These are phyloP conservation scores for Physcomitrellopsis africana DNA, from an alignment of 225 moss, liverwort and hornwort species.

Conservation along the genomic window DNA sequence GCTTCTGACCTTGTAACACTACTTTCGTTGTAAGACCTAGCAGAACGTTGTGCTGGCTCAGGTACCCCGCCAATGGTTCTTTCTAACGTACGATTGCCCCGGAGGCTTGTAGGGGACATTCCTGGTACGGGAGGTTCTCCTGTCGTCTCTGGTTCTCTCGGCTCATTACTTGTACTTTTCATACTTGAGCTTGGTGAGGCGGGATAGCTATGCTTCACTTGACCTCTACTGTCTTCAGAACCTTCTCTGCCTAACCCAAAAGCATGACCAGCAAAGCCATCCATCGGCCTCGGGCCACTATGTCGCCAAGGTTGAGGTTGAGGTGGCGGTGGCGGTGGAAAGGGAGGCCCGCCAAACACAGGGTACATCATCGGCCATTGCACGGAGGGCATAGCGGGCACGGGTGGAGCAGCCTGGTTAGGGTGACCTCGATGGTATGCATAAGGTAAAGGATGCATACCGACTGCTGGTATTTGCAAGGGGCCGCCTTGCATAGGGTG, in stretches of 20 bases:
- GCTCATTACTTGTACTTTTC: constrained; percentile 21
- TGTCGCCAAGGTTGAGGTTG: constrained; percentile 27
- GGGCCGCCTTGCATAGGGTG: constrained; percentile 21
- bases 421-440: constrained; percentile 32
- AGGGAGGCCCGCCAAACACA: constrained; percentile 32
- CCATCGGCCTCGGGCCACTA: constrained; percentile 9
- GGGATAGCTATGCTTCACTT: constrained; percentile 13
- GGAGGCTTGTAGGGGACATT: constrained; percentile 38
- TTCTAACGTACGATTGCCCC: constrained; percentile 18
- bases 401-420: constrained; percentile 22
- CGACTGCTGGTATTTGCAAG: constrained; percentile 21
- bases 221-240: constrained; percentile 23
- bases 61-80: constrained; percentile 1
- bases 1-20: constrained; percentile 5
- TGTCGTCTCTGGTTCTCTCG: constrained; percentile 28
- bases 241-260: neutral
- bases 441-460: constrained; percentile 31
- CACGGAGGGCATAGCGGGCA: constrained; percentile 17
- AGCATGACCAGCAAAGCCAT: constrained; percentile 21
- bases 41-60: constrained; percentile 10
- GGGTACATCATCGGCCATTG: constrained; percentile 32
- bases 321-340: constrained; percentile 29
- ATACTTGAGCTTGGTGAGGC: constrained; percentile 1
- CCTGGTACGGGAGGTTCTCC: constrained; percentile 53
- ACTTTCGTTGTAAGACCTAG: constrained; percentile 1